Conservation (phyloP, 192 early-diverging fungal genomes). For the Linnemannia schmuckeri region DNA sequence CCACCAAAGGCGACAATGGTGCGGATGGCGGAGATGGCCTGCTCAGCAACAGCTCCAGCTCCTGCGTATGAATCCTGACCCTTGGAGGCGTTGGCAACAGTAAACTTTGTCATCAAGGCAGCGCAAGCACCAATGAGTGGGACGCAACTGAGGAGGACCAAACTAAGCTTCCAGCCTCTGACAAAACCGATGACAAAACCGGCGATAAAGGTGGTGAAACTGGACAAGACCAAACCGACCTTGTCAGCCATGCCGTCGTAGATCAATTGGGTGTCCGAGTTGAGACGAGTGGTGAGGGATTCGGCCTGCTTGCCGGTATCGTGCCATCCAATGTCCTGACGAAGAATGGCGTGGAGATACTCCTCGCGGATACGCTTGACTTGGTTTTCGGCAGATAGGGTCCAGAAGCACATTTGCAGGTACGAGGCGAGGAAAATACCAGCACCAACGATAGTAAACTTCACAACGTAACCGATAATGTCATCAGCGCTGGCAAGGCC, state of each 20-base stretch:
- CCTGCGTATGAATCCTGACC: constrained; percentile 82
- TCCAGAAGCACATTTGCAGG: constrained; percentile 74
- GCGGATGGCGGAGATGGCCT: constrained; percentile 85
- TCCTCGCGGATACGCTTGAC: constrained; percentile 72
- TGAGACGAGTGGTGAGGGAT: constrained; percentile 89
- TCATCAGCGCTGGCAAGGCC: neutral
- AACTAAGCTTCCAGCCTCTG: constrained; percentile 85
- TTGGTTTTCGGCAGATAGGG: constrained; percentile 69
- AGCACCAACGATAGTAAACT: constrained; percentile 62
- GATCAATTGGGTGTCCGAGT: constrained; percentile 88
- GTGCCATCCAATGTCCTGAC: constrained; percentile 93
- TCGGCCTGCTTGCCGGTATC: constrained; percentile 81
- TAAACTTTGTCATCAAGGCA: constrained; percentile 68
- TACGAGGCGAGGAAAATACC: constrained; percentile 69
- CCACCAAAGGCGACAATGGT: constrained; percentile 91
- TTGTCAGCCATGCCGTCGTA: constrained; percentile 94
- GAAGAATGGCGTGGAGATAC: constrained; percentile 83
- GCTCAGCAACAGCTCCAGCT: constrained; percentile 89
- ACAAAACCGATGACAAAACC: constrained; percentile 85
- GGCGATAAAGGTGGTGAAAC: constrained; percentile 77
- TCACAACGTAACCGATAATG: constrained; percentile 13
- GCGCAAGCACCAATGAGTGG: constrained; percentile 76
- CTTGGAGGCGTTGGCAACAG: constrained; percentile 60
- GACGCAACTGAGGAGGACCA: constrained; percentile 83
- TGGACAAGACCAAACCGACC: constrained; percentile 77